These are phyloP conservation scores for Aspergillus quadrilineatus DNA, from an alignment of 2,329 filamentous ascomycete genomes.

Conservation along the genomic window DNA sequence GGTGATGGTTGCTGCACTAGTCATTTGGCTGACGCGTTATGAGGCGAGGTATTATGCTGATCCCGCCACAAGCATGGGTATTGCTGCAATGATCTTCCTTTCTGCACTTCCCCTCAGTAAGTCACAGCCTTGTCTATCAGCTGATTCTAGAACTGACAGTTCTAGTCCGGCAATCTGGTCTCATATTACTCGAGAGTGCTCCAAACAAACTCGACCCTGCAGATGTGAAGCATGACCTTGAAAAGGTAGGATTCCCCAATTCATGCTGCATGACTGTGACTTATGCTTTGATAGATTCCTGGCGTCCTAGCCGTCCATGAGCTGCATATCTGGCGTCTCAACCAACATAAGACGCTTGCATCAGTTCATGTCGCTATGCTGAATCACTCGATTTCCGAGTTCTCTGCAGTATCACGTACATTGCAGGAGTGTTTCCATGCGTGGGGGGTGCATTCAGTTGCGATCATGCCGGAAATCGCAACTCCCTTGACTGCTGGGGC, in stretches of 20 bases:
- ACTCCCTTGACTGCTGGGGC: conserved; percentile 10
- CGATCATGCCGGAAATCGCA: conserved; percentile 65
- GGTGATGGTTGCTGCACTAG: conserved; percentile 66
- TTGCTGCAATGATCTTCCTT: conserved; percentile 69
- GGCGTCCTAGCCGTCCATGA: conserved; percentile 69
- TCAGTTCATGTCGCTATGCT: conserved; percentile 67
- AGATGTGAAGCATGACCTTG: conserved; percentile 68
- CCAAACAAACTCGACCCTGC: conserved; percentile 60
- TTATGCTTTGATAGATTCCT: conserved; percentile 52
- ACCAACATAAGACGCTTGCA: conserved; percentile 68
- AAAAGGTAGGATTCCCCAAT: conserved; percentile 37
- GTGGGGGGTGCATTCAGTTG: conserved; percentile 70
- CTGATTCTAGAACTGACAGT: background rate
- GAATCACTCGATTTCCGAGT: conserved; percentile 56
- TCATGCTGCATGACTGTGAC: background rate
- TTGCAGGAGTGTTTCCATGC: conserved; percentile 69
- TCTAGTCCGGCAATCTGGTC: conserved; percentile 45
- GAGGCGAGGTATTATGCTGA: conserved; percentile 68
- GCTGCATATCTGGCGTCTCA: conserved; percentile 71
- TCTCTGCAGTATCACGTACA: conserved; percentile 60
- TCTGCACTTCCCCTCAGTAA: conserved; percentile 50
- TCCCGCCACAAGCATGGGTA: conserved; percentile 66
- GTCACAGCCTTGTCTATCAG: background rate
- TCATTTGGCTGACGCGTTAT: conserved; percentile 66
- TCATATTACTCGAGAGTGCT: conserved; percentile 67